A percentile compares a stretch with the other conserved stretches of the same genome.
These are phyloP conservation scores for Thielaviopsis punctulata DNA, from an alignment of 2,329 filamentous ascomycete species.

Conservation along the genomic window DNA sequence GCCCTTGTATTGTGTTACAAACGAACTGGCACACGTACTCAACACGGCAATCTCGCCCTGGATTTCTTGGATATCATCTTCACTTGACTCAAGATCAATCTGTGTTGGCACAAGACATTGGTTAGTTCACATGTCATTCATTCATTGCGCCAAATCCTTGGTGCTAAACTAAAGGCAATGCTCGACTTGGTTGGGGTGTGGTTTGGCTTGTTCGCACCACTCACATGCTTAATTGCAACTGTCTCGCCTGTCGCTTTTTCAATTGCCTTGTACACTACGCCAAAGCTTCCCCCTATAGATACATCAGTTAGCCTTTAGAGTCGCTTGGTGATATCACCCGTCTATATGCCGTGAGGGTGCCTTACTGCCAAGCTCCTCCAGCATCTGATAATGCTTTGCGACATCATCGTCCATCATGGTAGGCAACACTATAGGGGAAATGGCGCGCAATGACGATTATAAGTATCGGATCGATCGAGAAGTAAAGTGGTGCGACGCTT, in stretches of 20 bases:
- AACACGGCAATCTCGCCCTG: slow-evolving; percentile 93
- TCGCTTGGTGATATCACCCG: background rate
- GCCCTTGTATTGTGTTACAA: slow-evolving; percentile 89
- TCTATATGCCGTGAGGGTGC: slow-evolving; percentile 15
- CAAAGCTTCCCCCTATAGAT: slow-evolving; percentile 71
- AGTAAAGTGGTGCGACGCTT: background rate
- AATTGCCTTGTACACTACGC: slow-evolving; percentile 91
- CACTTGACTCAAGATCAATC: slow-evolving; percentile 98
- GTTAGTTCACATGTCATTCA: background rate
- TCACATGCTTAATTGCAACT: slow-evolving; percentile 90
- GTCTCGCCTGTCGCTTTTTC: slow-evolving; percentile 80
- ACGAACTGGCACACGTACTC: slow-evolving; percentile 84
- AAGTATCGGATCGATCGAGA: background rate
- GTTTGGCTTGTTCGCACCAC: slow-evolving; percentile 19
- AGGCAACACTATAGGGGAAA: background rate
- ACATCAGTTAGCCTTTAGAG: slow-evolving; percentile 4
- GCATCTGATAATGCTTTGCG: slow-evolving; percentile 78
- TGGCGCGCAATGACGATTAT: background rate
- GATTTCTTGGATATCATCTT: slow-evolving; percentile 96
- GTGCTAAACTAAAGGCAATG: too few relatives aligned
- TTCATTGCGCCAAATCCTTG: too few relatives aligned
- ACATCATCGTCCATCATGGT: slow-evolving; percentile 46
- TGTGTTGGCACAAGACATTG: slow-evolving; percentile 21
- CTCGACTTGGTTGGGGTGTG: background rate
- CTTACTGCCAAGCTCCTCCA: slow-evolving; percentile 91